Evolutionary conservation across 2,329 filamentous ascomycete genomes (phyloP).

Genomic region (Phyllosticta ampelicida): DNA sequence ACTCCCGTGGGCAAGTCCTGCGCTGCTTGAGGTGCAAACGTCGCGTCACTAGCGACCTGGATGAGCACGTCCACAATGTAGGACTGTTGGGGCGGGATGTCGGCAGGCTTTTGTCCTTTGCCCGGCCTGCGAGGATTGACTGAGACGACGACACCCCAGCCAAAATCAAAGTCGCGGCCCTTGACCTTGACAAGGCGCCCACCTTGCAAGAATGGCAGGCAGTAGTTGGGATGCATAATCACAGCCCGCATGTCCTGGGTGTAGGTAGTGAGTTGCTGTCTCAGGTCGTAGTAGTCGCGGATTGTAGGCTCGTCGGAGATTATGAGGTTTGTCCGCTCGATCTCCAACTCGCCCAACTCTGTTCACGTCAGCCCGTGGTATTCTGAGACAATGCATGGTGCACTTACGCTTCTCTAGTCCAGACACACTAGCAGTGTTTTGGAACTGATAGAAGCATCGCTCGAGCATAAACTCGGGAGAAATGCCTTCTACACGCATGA

Average conservation of each 20-base stretch:
- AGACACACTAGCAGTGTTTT: constrained; percentile 82
- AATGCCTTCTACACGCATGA: constrained; percentile 97
- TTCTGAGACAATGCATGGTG: neutral
- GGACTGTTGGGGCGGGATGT: constrained; percentile 62
- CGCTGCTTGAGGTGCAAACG: constrained; percentile 47
- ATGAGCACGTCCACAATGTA: constrained; percentile 78
- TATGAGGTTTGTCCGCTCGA: constrained; percentile 57
- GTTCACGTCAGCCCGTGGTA: constrained; percentile 4
- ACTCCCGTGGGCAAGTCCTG: constrained; percentile 56
- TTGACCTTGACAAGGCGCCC: constrained; percentile 85
- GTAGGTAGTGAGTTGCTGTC: constrained; percentile 73
- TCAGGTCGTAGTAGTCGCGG: constrained; percentile 86
- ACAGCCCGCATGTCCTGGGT: constrained; percentile 83
- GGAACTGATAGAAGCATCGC: constrained; percentile 95
- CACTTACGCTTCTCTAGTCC: constrained; percentile 57
- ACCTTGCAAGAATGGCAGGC: constrained; percentile 69
- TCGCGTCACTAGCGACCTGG: constrained; percentile 44
- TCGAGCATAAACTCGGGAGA: constrained; percentile 99
- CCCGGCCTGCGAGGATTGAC: constrained; percentile 53
- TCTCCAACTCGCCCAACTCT: constrained; percentile 69
- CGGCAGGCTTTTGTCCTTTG: constrained; percentile 55
- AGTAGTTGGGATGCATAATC: constrained; percentile 84
- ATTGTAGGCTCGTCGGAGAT: constrained; percentile 82
- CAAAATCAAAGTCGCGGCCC: constrained; percentile 70
- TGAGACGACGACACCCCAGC: constrained; percentile 84